These are phyloP conservation scores for Plantago coronopus DNA, from an alignment of 305 asterid species.

Conservation along the genomic window DNA sequence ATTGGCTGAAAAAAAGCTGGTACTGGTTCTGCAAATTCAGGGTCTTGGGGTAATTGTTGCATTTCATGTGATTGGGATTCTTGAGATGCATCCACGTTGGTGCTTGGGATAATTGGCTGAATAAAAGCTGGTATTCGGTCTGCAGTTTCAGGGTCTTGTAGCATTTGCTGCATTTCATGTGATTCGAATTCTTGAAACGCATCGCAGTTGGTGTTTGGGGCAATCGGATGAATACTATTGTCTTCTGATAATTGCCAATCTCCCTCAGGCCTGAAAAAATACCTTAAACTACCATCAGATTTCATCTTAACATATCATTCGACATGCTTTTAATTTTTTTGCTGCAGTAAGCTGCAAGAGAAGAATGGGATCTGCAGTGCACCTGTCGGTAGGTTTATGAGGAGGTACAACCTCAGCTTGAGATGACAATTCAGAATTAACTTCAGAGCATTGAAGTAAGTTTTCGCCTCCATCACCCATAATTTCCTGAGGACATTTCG, in stretches of 20 bases:
- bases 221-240: conserved; percentile 30
- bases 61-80: conserved; percentile 32
- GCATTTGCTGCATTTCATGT: conserved; percentile 26
- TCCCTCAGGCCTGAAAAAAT: conserved; percentile 35
- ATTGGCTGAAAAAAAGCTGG: conserved; percentile 33
- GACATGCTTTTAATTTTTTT: conserved; percentile 9
- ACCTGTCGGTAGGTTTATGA: conserved; percentile 40
- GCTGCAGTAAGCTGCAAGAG: conserved; percentile 12
- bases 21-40: conserved; percentile 35
- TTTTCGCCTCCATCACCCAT: conserved; percentile 33
- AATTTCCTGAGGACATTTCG: conserved; percentile 42
- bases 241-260: conserved; percentile 42
- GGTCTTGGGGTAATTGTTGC: conserved; percentile 20
- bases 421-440: conserved; percentile 45
- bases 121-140: conserved; percentile 31
- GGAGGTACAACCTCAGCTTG: conserved; percentile 60
- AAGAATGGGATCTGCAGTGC: conserved; percentile 11
- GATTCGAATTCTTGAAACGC: conserved; percentile 34
- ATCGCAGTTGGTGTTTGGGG: conserved; percentile 27
- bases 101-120: conserved; percentile 32
- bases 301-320: neutral
- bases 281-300: conserved; percentile 18
- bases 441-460: conserved; percentile 31
- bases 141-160: conserved; percentile 32
- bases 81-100: conserved; percentile 30